Evolutionary conservation across 1,139 yeast genomes (phyloP).

Genomic region (Geotrichum klebahnii): DNA sequence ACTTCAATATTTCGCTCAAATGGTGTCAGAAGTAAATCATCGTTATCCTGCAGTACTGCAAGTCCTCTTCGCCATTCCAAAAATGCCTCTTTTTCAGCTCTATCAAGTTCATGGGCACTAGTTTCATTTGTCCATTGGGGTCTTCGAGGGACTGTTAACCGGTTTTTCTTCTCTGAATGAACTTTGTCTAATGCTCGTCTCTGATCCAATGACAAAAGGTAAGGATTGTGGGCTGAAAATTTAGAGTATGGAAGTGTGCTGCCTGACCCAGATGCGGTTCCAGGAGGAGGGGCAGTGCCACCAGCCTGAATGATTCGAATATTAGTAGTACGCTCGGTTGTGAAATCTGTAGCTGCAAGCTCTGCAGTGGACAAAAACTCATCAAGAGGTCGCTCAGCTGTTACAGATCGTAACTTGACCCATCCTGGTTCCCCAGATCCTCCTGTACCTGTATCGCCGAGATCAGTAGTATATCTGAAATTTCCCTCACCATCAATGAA

Average conservation of each 20-base stretch:
- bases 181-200: slow-evolving; percentile 50
- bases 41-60: slow-evolving; percentile 76
- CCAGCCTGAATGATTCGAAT: slow-evolving; percentile 66
- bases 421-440: slow-evolving; percentile 76
- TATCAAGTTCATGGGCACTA: slow-evolving; percentile 72
- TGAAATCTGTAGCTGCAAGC: slow-evolving; percentile 91
- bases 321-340: slow-evolving; percentile 81
- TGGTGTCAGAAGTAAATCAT: slow-evolving; percentile 84
- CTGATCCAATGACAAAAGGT: slow-evolving; percentile 63
- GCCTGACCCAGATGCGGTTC: slow-evolving; percentile 33
- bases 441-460: slow-evolving; percentile 24
- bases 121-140: slow-evolving; percentile 74
- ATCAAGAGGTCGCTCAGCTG: slow-evolving; percentile 90
- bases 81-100: slow-evolving; percentile 86
- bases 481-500: slow-evolving; percentile 71
- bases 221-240: slow-evolving; percentile 47
- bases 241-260: slow-evolving; percentile 24
- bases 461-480: slow-evolving; percentile 38
- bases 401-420: slow-evolving; percentile 88
- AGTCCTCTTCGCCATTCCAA: slow-evolving; percentile 89
- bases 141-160: slow-evolving; percentile 89
- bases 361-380: slow-evolving; percentile 94
- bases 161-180: slow-evolving; percentile 57
- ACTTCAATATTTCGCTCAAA: slow-evolving; percentile 96
- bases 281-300: slow-evolving; percentile 35